These are phyloP conservation scores for Tardiomyces depauwii DNA, from an alignment of 1,139 yeast species.

Conservation along the genomic window DNA sequence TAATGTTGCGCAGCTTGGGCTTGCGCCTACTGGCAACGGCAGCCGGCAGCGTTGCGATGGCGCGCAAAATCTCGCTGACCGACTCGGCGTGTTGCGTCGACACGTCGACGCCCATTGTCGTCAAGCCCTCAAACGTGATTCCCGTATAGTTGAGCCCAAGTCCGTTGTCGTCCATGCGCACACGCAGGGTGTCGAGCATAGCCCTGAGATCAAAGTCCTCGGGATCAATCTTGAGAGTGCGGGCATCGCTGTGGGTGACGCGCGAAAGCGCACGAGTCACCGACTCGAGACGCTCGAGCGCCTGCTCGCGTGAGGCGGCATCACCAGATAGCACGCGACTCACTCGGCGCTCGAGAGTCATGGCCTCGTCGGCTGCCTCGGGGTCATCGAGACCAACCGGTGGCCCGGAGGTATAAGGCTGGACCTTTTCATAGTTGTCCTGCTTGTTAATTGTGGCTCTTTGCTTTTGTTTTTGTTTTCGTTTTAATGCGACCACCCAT, in stretches of 20 bases:
- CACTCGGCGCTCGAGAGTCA: background rate
- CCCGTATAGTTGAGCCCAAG: constrained; percentile 39
- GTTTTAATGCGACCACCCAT: too few species aligned
- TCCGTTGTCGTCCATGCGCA: constrained; percentile 31
- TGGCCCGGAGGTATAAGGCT: background rate
- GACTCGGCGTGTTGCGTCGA: constrained; percentile 42
- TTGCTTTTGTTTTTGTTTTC: too few species aligned
- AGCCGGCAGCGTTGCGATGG: constrained; percentile 22
- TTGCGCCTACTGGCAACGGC: constrained; percentile 19
- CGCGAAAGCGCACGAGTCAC: constrained; percentile 33
- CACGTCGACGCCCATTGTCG: constrained; percentile 42
- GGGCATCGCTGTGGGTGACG: constrained; percentile 27
- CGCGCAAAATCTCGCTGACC: constrained; percentile 33
- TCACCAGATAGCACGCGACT: background rate
- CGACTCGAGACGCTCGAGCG: constrained; percentile 29
- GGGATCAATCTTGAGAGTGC: constrained; percentile 26
- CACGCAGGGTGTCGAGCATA: constrained; percentile 23
- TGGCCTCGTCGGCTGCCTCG: background rate
- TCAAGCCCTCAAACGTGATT: constrained; percentile 34
- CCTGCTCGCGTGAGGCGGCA: constrained; percentile 6
- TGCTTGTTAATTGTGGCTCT: too few species aligned
- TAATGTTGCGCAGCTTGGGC: constrained; percentile 31
- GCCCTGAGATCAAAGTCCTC: constrained; percentile 32
- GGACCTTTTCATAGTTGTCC: background rate
- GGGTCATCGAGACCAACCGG: background rate